Conservation (phyloP, 2,329 filamentous ascomycete genomes). For the Penicillium glabrum region DNA sequence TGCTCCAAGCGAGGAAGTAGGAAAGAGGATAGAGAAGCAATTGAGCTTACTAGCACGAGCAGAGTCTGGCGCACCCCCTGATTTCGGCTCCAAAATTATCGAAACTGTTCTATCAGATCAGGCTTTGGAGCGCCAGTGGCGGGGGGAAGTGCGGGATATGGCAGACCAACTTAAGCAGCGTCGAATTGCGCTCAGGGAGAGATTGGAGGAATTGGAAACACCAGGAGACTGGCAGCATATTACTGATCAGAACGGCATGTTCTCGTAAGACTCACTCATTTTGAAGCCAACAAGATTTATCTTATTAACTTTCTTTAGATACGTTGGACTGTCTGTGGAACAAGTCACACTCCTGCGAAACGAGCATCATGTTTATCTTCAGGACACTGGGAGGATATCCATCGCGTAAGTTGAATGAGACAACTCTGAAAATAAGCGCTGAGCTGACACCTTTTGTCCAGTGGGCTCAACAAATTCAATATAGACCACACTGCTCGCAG, state of each 20-base stretch:
- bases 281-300: neutral
- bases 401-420: slow-evolving; percentile 9
- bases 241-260: slow-evolving; percentile 17
- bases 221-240: slow-evolving; percentile 14
- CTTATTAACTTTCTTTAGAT: slow-evolving; percentile 8
- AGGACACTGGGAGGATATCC: slow-evolving; percentile 16
- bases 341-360: slow-evolving; percentile 10
- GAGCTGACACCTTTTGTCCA: slow-evolving; percentile 1
- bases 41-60: slow-evolving; percentile 6
- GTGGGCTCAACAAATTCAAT: slow-evolving; percentile 15
- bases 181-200: slow-evolving; percentile 1
- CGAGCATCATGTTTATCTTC: slow-evolving; percentile 14
- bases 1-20: slow-evolving; percentile 5
- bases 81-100: slow-evolving; percentile 13
- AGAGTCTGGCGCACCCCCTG: slow-evolving; percentile 11
- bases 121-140: slow-evolving; percentile 8
- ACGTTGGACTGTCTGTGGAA: slow-evolving; percentile 12
- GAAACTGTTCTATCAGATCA: slow-evolving; percentile 10
- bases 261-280: slow-evolving; percentile 6
- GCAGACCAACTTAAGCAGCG: slow-evolving; percentile 6
- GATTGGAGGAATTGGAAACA: slow-evolving; percentile 11
- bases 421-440: neutral
- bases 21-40: slow-evolving; percentile 6
- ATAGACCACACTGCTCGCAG: slow-evolving; percentile 10
- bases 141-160: slow-evolving; percentile 11